Evolutionary conservation across 2,329 filamentous ascomycete genomes (phyloP), one percentile per base, ranked within the genome.

Genomic region (Cytospora leucostoma): DNA sequence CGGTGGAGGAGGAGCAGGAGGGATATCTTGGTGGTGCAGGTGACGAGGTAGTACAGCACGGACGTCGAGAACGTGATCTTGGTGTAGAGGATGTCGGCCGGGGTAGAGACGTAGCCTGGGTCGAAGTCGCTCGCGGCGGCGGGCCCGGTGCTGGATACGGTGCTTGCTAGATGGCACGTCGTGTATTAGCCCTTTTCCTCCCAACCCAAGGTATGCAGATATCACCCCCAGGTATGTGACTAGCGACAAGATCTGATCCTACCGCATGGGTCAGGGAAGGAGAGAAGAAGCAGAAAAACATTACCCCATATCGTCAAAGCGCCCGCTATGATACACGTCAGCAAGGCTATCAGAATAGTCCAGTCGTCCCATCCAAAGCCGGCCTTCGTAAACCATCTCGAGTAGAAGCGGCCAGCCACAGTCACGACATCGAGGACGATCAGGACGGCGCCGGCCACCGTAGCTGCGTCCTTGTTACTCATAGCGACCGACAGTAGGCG

Each of bases 1-100:
- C 70, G 68, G 11, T 71, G 62, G 64, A 74, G 74, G 58, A 75
- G 69, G 52, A 70, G 63, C 7, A 75, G 58, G 19, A 75, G 71
- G 0, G 70, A 72, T 0, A 74, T 59, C 59, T 74, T 74, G 0
- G 73, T 71, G 1, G 72, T 55, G 7, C 66, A 63, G 0, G 69
- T 62, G 4, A 73, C 68, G 12, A 69, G 67, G 34, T 72, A 72
- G 50, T 75, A 75, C 7, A 74, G 62, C n/a, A 73, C 63, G 3
- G 72, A 67, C 15, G 66, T 62, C n/a, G 11, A 59, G 51, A 35
- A 60, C 49, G 21, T 65, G 59, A 7, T 55, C 27, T 13, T 47
- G 12, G 44, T 59, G 47, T 15, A n/a, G n/a, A n/a, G n/a, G n/a
- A n/a, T n/a, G n/a, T n/a, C n/a, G n/a, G 19, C 47, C 34, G 37